Base-by-base conservation (phyloP, 345 rosid genomes). In the Euphorbia peplus region DNA sequence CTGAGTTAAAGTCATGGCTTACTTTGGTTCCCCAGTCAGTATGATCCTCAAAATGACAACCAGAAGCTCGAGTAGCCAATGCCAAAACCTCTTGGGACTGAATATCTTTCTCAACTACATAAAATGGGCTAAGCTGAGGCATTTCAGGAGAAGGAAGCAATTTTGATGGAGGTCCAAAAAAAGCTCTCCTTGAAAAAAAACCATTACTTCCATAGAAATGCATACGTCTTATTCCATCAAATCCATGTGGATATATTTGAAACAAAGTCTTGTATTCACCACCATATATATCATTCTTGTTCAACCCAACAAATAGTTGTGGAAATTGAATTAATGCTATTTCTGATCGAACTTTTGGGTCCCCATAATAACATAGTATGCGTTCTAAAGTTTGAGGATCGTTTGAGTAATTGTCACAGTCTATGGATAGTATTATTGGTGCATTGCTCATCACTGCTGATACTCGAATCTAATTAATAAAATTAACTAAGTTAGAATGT, bases 341-440 rank as follows among this genome's bases (percentile, higher is more conserved):
- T 8, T 57, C 30, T 5, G 83, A 63, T 2, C 55, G 71, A 11
- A 66, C 60, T 15, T 52, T 41, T 1, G 86, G 83, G 16, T 93
- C 89, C 0, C 58, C 68, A 0, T 82, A 44, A 65, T 90, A 87
- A 46, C 97, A 88, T 22, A 90, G 48, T 14, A 75, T 80, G 8
- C 86, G 86, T 11, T 57, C 70, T 28, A 79, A 81, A 1, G 95
- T 79, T n/a, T 14, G 41, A 0, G 98, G 91, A 69, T 90, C 87
- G 64, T 89, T 93, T 0, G 97, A 89, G 68, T 75, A 69, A 84
- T 81, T 87, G 81, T 91, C 98, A 60, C 98, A 89, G 14, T 93
- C 98, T 30, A 87, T 63, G 6, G 93, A 84, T 73, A 91, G 70
- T 30, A 90, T 70, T 47, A 93, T 58, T 0, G 92, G 90, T 18